These are phyloP conservation scores for Arthroderma sp. DNA, from an alignment of 2,329 filamentous ascomycete species.

Conservation along the genomic window DNA sequence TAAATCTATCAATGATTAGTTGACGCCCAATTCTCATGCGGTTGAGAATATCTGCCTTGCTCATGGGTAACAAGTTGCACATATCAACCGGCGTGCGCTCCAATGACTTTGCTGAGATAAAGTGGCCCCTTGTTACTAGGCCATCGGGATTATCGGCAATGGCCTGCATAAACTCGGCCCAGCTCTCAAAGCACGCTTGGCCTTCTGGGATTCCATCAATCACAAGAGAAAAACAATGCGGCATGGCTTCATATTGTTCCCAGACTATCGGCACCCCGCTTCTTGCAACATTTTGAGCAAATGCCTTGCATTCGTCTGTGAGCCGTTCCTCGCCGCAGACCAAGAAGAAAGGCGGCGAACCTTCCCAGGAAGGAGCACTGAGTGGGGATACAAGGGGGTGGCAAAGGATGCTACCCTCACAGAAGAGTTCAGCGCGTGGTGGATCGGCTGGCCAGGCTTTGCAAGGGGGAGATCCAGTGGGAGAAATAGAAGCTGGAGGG, in stretches of 20 bases:
- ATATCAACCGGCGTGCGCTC: background rate
- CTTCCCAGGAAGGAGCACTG: background rate
- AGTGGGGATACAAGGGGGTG: slow-evolving; percentile 1
- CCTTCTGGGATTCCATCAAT: background rate
- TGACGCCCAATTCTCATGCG: background rate
- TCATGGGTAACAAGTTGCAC: background rate
- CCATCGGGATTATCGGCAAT: background rate
- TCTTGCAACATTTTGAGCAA: background rate
- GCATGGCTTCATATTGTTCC: background rate
- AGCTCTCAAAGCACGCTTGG: background rate
- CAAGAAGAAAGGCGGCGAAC: background rate
- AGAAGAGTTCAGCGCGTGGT: background rate
- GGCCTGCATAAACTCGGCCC: background rate
- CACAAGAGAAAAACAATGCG: background rate
- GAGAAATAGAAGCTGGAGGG: background rate
- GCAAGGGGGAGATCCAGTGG: background rate
- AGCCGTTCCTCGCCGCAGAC: slow-evolving; percentile 1
- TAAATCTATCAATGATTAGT: background rate
- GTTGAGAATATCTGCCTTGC: background rate
- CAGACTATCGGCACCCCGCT: background rate
- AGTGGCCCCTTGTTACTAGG: background rate
- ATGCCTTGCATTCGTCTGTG: background rate
- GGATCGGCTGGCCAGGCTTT: background rate
- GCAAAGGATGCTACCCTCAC: background rate
- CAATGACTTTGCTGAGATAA: background rate